phyloP scores from a whole-genome alignment of 2,329 filamentous ascomycete species.

The Cladosporium oxysporum region DNA sequence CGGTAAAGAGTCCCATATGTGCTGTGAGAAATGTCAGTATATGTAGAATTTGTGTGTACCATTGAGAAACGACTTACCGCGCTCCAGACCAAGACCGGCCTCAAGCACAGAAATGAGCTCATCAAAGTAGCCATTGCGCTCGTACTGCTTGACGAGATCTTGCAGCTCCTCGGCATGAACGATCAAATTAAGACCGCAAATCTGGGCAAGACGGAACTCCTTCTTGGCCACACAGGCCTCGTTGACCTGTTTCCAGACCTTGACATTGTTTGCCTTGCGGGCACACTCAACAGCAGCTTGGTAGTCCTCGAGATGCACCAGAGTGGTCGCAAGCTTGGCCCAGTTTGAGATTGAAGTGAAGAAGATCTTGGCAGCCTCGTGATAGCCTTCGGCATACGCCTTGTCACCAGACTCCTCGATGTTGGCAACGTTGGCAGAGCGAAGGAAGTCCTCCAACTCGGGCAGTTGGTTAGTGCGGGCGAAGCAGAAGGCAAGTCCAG shows the following conservation, averaged over 20 bases:
- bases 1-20: slow-evolving; percentile 97
- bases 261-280: slow-evolving; percentile 97
- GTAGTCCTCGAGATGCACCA: slow-evolving; percentile 96
- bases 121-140: slow-evolving; percentile 95
- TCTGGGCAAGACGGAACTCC: slow-evolving; percentile 97
- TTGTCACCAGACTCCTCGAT: slow-evolving; percentile 97
- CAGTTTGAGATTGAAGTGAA: slow-evolving; percentile 98
- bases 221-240: slow-evolving; percentile 95
- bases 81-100: slow-evolving; percentile 78
- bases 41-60: too few species aligned
- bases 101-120: slow-evolving; percentile 94
- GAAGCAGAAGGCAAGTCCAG: slow-evolving; percentile 88
- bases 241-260: slow-evolving; percentile 99
- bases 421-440: slow-evolving; percentile 89
- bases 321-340: slow-evolving; percentile 96
- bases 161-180: slow-evolving; percentile 95
- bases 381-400: slow-evolving; percentile 90
- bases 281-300: slow-evolving; percentile 97
- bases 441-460: slow-evolving; percentile 95
- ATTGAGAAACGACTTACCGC: slow-evolving; percentile 33
- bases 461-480: slow-evolving; percentile 87
- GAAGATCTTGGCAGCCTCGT: slow-evolving; percentile 98
- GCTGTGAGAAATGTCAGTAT: slow-evolving; percentile 42
- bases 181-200: slow-evolving; percentile 97
- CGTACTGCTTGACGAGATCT: slow-evolving; percentile 93